Evolutionary conservation across 2,329 filamentous ascomycete genomes (phyloP).

Genomic region (Beauveria pseudobassiana): DNA sequence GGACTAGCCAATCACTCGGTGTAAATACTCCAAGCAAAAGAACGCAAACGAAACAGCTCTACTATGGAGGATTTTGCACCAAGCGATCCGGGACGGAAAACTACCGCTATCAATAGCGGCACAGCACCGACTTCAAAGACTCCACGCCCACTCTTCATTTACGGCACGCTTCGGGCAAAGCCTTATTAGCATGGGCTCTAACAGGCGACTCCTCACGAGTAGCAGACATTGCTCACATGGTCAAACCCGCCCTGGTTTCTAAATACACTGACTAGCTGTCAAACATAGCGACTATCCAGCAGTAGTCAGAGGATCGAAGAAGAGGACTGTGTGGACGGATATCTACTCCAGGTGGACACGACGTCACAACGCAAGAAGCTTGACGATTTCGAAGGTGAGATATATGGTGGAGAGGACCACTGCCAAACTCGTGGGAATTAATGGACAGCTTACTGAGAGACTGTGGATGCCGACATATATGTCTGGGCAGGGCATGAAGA

Average conservation of each 20-base stretch:
- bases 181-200: slow-evolving; percentile 22
- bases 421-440: slow-evolving; percentile 5
- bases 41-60: no score
- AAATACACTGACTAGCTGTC: slow-evolving; percentile 15
- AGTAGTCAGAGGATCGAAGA: slow-evolving; percentile 12
- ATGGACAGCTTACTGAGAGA: not conserved
- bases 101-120: no score
- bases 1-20: no score
- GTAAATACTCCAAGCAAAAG: no score
- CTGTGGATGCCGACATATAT: slow-evolving; percentile 24
- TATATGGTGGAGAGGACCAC: slow-evolving; percentile 14
- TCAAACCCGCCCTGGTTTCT: slow-evolving; percentile 5
- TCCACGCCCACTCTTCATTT: slow-evolving; percentile 20
- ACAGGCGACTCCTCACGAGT: slow-evolving; percentile 19
- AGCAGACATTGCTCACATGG: not conserved
- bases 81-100: no score
- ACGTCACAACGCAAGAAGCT: slow-evolving; percentile 23
- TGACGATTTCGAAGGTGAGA: slow-evolving; percentile 27
- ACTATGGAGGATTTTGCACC: no score
- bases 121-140: not conserved
- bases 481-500: slow-evolving; percentile 20
- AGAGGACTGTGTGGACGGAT: slow-evolving; percentile 18
- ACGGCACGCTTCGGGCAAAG: slow-evolving; percentile 21
- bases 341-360: slow-evolving; percentile 17
- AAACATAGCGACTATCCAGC: slow-evolving; percentile 21